A percentile compares a stretch with the other conserved stretches of the same genome.
phyloP scores from a whole-genome alignment of 2,329 filamentous ascomycete genomes.

The Ophiosphaerella korrae region DNA sequence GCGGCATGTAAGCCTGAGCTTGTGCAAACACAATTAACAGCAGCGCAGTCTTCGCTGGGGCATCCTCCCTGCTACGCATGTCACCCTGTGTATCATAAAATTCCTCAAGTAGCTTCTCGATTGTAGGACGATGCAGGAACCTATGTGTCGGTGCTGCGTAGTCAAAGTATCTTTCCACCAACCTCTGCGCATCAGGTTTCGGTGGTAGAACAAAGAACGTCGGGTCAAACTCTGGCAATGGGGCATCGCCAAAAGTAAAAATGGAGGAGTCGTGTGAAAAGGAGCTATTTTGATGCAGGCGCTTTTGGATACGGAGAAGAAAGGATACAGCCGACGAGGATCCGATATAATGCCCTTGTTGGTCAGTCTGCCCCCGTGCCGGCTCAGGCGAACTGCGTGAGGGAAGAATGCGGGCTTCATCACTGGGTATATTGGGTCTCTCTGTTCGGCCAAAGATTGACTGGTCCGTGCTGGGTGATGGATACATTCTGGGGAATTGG shows the following conservation, averaged over 20 bases:
- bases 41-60: conserved; percentile 52
- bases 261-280: conserved; percentile 51
- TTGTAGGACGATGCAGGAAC: conserved; percentile 61
- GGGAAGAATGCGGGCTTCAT: conserved; percentile 25
- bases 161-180: conserved; percentile 63
- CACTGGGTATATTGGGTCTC: conserved; percentile 17
- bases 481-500: conserved; percentile 25
- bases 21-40: conserved; percentile 62
- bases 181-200: conserved; percentile 50
- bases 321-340: conserved; percentile 57
- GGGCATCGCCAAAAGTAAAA: conserved; percentile 58
- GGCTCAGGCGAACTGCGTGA: conserved; percentile 54
- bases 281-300: conserved; percentile 50
- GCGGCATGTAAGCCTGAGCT: conserved; percentile 51
- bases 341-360: conserved; percentile 56
- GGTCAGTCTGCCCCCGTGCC: conserved; percentile 48
- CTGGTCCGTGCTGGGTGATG: conserved; percentile 20
- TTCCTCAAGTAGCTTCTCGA: conserved; percentile 53
- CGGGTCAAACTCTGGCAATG: conserved; percentile 52
- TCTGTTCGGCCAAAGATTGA: conserved; percentile 19
- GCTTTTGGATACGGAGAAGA: conserved; percentile 56
- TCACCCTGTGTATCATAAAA: conserved; percentile 54
- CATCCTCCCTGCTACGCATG: conserved; percentile 49
- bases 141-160: conserved; percentile 65
- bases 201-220: conserved; percentile 51